Percentiles rank a stretch among this genome's conserved stretches.
These are phyloP conservation scores for Tulasnella sp. DNA, from an alignment of 768 basidiomycete genomes.

Conservation along the genomic window DNA sequence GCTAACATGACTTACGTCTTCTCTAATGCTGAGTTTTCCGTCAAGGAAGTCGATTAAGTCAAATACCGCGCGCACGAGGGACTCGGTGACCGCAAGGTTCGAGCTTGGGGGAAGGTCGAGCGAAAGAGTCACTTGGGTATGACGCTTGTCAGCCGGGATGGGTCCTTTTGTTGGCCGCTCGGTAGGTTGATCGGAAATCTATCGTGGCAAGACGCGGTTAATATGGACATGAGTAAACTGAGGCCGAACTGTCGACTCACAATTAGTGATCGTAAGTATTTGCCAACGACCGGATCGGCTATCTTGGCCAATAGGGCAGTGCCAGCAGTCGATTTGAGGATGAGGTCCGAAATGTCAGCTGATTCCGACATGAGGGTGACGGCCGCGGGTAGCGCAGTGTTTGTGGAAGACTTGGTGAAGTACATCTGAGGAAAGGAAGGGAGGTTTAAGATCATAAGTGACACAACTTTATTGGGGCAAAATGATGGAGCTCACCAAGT, in stretches of 20 bases:
- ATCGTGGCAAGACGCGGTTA: not conserved
- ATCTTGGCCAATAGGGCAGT: slow-evolving; percentile 46
- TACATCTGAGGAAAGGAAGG: slow-evolving; percentile 28
- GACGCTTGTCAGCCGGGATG: slow-evolving; percentile 39
- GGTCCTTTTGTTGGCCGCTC: slow-evolving; percentile 47
- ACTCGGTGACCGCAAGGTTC: slow-evolving; percentile 39
- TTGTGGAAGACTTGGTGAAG: slow-evolving; percentile 70
- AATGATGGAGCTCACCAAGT: slow-evolving; percentile 50
- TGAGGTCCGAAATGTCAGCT: slow-evolving; percentile 69
- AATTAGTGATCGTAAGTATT: slow-evolving; percentile 78
- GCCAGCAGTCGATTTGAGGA: slow-evolving; percentile 51
- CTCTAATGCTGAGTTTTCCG: slow-evolving; percentile 43
- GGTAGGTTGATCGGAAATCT: slow-evolving; percentile 81
- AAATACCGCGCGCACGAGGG: slow-evolving; percentile 60
- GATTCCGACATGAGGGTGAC: slow-evolving; percentile 80
- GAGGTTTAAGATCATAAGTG: slow-evolving; percentile 4
- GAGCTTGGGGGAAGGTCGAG: slow-evolving; percentile 45
- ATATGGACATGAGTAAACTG: not conserved
- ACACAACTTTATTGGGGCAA: not conserved
- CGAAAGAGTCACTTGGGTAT: slow-evolving; percentile 67
- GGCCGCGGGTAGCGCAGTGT: slow-evolving; percentile 44
- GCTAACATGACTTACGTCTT: slow-evolving; percentile 37
- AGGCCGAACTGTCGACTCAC: slow-evolving; percentile 36
- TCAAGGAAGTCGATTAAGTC: slow-evolving; percentile 60
- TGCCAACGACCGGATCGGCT: slow-evolving; percentile 49